Evolutionary conservation across 345 rosid genomes (phyloP), one percentile per base, ranked within the genome.

Genomic region (Rhizophora apiculata): DNA sequence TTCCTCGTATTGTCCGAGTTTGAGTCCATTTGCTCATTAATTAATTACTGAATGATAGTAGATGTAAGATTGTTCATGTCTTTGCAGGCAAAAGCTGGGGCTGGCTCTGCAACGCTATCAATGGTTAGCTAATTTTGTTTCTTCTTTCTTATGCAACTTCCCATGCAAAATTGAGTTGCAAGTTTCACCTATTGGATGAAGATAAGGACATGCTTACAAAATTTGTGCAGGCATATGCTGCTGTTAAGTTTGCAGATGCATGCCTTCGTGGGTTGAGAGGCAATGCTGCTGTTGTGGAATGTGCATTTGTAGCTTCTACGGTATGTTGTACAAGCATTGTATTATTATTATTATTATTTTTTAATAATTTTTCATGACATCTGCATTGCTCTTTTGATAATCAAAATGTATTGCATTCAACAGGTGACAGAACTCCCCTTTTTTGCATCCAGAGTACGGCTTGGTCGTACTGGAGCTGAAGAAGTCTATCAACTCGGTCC

Each of bases 371-470:
- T 5, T 55, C 27, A 26, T 22, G 59, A 29, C 24, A 7, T 9
- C 27, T 22, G 15, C 21, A 8, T 26, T n/a, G 27, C 59, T 22
- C 29, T 13, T 24, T 24, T 10, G 13, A 39, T 39, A 10, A 39
- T 11, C 15, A 39, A 32, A 39, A 49, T 19, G 10, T 29, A 8
- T 30, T 51, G 21, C 24, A 57, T 6, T 46, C 43, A 10, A 60
- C 56, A 95, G 99, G 99, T 95, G 70, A 92, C 97, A 22, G 97
- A 95, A 65, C 96, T 92, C 37, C 96, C 99, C 8, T 95, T 84
- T 86, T 95, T 95, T 2, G 96, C 99, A 58, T 76, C 97, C 60
- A 77, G 72, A 63, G 76, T 68, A 6, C 61, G 76, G 27, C 58
- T 77, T 34, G 80, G 73, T 24, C 80, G 80, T 2, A 51, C 43